These are phyloP conservation scores for Termitomyces sp. DNA, from an alignment of 768 basidiomycete species.

Conservation along the genomic window DNA sequence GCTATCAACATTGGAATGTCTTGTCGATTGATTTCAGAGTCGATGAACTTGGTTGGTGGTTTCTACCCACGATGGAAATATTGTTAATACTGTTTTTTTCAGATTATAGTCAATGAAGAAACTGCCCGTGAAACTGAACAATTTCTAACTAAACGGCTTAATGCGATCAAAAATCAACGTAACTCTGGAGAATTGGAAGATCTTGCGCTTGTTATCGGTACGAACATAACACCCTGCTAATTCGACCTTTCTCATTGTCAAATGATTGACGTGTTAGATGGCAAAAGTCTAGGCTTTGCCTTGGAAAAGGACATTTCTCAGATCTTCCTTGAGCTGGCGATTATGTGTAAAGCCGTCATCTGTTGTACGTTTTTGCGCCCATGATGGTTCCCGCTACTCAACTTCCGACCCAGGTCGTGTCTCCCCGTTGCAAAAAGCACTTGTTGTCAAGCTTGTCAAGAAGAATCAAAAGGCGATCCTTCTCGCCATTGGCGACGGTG, in stretches of 20 bases:
- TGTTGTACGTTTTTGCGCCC: constrained; percentile 65
- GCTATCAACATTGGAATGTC: constrained; percentile 99
- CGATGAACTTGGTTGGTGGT: constrained; percentile 88
- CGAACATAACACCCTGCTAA: neutral
- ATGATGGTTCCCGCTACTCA: neutral
- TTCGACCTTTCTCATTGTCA: constrained; percentile 5
- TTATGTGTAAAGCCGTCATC: constrained; percentile 98
- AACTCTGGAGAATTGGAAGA: constrained; percentile 92
- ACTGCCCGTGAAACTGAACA: constrained; percentile 78
- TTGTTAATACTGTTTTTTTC: constrained; percentile 3
- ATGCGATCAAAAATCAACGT: constrained; percentile 91
- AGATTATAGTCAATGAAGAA: constrained; percentile 96
- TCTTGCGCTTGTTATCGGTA: constrained; percentile 91
- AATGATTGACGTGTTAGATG: constrained; percentile 51
- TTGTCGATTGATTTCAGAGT: constrained; percentile 94
- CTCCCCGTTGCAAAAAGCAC: constrained; percentile 94
- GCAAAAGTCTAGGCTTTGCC: constrained; percentile 90
- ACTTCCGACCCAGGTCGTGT: constrained; percentile 69
- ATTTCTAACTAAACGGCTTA: constrained; percentile 82
- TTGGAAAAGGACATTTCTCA: constrained; percentile 91
- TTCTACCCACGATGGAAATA: neutral
- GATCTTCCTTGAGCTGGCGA: constrained; percentile 88
- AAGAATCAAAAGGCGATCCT: constrained; percentile 91
- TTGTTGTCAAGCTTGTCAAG: constrained; percentile 98
- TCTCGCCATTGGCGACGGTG: constrained; percentile 97